Evolutionary conservation across 257 asterid species (phyloP).

Genomic region (Agastache rugosa): DNA sequence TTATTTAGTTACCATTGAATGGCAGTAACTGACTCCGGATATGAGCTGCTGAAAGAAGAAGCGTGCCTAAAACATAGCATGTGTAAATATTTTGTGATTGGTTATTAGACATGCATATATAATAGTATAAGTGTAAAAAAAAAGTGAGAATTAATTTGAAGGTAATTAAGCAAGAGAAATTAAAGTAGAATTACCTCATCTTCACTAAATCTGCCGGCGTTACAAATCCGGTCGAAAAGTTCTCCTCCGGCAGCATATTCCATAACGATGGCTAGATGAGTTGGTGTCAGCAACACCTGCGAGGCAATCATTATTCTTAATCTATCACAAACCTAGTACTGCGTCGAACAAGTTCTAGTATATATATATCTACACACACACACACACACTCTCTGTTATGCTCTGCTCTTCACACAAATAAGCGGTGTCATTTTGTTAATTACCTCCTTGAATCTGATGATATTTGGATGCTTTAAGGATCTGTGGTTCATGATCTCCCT

Average conservation of each 20-base stretch:
- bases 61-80: conserved; percentile 42
- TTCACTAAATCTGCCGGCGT: conserved; percentile 62
- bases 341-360: too few species aligned
- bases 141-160: too few species aligned
- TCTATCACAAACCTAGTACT: not conserved
- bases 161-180: not conserved
- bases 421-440: not conserved
- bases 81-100: too few species aligned
- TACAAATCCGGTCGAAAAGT: conserved; percentile 56
- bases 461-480: conserved; percentile 57
- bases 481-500: conserved; percentile 67
- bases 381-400: too few species aligned
- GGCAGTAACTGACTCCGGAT: conserved; percentile 63
- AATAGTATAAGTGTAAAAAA: too few species aligned
- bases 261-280: conserved; percentile 64
- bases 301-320: not conserved
- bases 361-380: too few species aligned
- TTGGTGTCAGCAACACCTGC: conserved; percentile 60
- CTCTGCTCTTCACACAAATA: not conserved
- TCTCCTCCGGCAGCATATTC: conserved; percentile 63
- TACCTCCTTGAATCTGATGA: conserved; percentile 60
- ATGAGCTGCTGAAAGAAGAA: conserved; percentile 56
- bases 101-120: not conserved
- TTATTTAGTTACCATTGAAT: conserved; percentile 45
- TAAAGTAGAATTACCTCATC: conserved; percentile 44